phyloP scores from a whole-genome alignment of 345 rosid genomes.

The Ceriops zippeliana region DNA sequence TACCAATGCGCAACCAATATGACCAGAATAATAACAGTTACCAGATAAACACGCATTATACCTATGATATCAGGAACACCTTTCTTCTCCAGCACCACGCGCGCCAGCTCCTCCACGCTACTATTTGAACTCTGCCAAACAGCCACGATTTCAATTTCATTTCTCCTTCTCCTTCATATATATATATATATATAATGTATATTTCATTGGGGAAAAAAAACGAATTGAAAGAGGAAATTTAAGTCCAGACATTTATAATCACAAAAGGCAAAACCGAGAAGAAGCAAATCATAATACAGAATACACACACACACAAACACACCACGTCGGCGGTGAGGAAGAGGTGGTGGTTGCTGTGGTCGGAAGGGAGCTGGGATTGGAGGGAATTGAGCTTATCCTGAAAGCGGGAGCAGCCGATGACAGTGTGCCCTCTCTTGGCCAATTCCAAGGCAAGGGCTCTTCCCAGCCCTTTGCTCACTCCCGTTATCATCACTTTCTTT shows the following conservation, averaged over 20 bases:
- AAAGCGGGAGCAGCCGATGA: conserved; percentile 87
- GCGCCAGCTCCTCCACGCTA: conserved; percentile 74
- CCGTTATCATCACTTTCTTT: conserved; percentile 61
- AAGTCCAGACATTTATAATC: background rate
- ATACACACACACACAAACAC: background rate
- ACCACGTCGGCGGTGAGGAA: conserved; percentile 79
- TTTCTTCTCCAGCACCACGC: conserved; percentile 68
- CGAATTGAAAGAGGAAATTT: background rate
- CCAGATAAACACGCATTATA: conserved; percentile 6
- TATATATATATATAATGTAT: too few species aligned
- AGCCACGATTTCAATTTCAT: background rate
- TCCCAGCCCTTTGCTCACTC: conserved; percentile 87
- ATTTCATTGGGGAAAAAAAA: background rate
- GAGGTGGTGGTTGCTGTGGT: conserved; percentile 38
- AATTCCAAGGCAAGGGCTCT: conserved; percentile 84
- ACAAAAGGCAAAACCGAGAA: background rate
- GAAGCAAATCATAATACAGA: background rate
- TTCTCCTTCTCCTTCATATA: too few species aligned
- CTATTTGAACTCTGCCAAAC: conserved; percentile 52
- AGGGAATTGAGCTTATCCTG: conserved; percentile 70
- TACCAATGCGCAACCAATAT: too few species aligned
- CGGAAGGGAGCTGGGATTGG: conserved; percentile 50
- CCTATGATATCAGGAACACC: conserved; percentile 88
- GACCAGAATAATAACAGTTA: too few species aligned
- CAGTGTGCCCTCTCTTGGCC: conserved; percentile 78